phyloP scores from a whole-genome alignment of 257 asterid species.

The Handroanthus guayacan region DNA sequence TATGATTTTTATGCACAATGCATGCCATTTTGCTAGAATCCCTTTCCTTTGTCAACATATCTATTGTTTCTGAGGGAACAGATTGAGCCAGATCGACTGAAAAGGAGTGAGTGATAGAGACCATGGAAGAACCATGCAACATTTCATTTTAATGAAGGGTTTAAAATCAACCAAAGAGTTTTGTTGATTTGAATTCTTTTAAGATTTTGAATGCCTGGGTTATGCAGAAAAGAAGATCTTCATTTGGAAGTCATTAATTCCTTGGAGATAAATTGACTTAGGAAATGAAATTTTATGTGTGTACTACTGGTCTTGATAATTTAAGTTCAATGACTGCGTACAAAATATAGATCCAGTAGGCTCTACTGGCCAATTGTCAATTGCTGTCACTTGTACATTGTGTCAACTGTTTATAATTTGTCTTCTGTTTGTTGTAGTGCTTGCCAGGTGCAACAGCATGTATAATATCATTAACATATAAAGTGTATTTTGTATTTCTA shows the following conservation, averaged over 20 bases:
- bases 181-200: not conserved
- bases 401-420: not conserved
- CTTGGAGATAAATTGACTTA: not conserved
- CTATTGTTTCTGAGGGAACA: not conserved
- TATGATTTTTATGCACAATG: not conserved
- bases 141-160: not conserved
- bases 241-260: not conserved
- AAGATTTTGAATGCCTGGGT: slow-evolving; percentile 2
- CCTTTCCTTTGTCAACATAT: not conserved
- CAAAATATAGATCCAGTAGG: not conserved
- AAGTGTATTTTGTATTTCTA: slow-evolving; percentile 7
- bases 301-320: not conserved
- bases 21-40: not conserved
- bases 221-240: not conserved
- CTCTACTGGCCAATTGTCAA: not conserved
- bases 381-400: not conserved
- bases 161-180: not conserved
- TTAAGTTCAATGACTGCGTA: not conserved
- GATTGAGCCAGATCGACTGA: not conserved
- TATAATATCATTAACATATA: not conserved
- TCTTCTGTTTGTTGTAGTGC: not conserved
- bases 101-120: not conserved
- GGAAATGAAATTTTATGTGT: slow-evolving; percentile 8
- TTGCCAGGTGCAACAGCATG: not conserved
- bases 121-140: not conserved